Evolutionary conservation across 2,329 filamentous ascomycete genomes (phyloP), one percentile per base, ranked within the genome.

Genomic region (Metarhizium guizhouense): DNA sequence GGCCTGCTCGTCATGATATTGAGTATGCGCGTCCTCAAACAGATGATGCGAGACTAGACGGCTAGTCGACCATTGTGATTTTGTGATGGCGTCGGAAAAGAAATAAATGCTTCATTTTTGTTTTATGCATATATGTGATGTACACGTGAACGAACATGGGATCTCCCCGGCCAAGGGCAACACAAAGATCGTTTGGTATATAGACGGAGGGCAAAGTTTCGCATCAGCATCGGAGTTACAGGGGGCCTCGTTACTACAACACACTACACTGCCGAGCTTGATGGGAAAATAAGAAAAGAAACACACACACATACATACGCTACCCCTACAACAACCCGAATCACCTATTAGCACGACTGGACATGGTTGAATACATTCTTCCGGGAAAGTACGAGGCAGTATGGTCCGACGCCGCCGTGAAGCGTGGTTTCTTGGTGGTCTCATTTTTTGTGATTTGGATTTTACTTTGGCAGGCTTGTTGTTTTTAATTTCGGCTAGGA

Each of bases 1-100:
- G 94, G 93, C 55, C 73, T 97, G 71, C 76, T 99, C 59, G 88
- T 96, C 66, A 97, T 97, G 91, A 96, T 96, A 65, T 76, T 97
- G 70, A 96, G 91, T 74, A 94, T 96, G 68, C 82, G 86, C 63
- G 80, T 96, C 56, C 75, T 96, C 61, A 80, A 84, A 63, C 80
- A 87, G 64, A 73, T 83, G 67, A 74, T 71, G 59, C 65, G 62
- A 63, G 55, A 56, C 47, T 54, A 52, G 36, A 42, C 25, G 2
- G 42, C 10, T 18, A 48, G 10, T 25, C 25, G 38, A 48, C 18
- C 3, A 51, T 51, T 42, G 10, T 34, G 14, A 40, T 16, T 6
- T 45, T 25, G n/a, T 14, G 50, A 42, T 8, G 32, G 18, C 13
- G 38, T 40, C 38, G 1, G 18, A 52, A 56, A 55, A 51, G 20